Evolutionary conservation across 352 stramenopile species (phyloP).

Genomic region (Phytophthora hybrid): DNA sequence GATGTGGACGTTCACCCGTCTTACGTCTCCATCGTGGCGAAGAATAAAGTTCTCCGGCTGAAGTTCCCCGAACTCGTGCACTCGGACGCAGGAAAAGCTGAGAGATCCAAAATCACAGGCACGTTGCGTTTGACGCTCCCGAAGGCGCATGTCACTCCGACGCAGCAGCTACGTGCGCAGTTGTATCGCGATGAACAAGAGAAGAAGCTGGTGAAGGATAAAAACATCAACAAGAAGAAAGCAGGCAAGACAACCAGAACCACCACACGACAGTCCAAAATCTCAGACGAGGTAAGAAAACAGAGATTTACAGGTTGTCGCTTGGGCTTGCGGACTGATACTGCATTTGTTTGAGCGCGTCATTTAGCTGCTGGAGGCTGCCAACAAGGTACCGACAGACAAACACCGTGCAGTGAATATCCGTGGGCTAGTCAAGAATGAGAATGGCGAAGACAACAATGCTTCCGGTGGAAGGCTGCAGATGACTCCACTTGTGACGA

Average conservation of each 20-base stretch:
- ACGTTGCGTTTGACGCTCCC: slow-evolving; percentile 62
- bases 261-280: slow-evolving; percentile 13
- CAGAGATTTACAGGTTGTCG: background rate
- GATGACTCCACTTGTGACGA: slow-evolving; percentile 41
- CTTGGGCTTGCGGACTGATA: background rate
- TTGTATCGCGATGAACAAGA: slow-evolving; percentile 46
- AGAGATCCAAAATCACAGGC: slow-evolving; percentile 62
- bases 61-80: slow-evolving; percentile 69
- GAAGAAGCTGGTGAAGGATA: slow-evolving; percentile 17
- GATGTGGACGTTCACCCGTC: slow-evolving; percentile 94
- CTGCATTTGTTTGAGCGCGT: background rate
- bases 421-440: slow-evolving; percentile 34
- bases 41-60: slow-evolving; percentile 89
- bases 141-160: slow-evolving; percentile 55
- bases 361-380: slow-evolving; percentile 35
- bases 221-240: background rate
- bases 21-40: slow-evolving; percentile 94
- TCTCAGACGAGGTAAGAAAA: slow-evolving; percentile 39
- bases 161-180: slow-evolving; percentile 50
- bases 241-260: slow-evolving; percentile 12
- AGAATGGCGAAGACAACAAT: slow-evolving; percentile 29
- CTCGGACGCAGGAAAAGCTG: slow-evolving; percentile 60
- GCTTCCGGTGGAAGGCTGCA: background rate
- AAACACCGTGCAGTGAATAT: slow-evolving; percentile 32
- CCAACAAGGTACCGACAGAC: background rate